Conservation (phyloP, 192 early-diverging fungal species). For the Mortierella alpina region DNA sequence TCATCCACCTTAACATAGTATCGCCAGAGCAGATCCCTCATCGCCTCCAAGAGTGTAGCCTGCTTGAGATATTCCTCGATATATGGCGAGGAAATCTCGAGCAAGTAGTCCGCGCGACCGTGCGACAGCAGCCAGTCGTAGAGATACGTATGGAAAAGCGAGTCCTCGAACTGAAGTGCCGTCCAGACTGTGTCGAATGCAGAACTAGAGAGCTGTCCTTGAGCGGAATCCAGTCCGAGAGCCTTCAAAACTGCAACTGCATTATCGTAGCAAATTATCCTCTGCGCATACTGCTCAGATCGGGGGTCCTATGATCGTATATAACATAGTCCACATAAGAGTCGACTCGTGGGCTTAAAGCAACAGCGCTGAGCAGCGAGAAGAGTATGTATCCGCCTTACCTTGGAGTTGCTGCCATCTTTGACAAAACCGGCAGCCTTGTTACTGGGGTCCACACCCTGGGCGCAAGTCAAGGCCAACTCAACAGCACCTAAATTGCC, state of each 20-base stretch:
- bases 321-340: too few relatives aligned
- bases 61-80: constrained; percentile 65
- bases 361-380: too few relatives aligned
- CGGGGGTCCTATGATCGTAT: constrained; percentile 19
- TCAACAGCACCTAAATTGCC: constrained; percentile 57
- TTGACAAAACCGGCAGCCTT: constrained; percentile 65
- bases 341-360: too few relatives aligned
- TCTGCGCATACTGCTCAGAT: constrained; percentile 26
- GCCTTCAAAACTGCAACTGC: constrained; percentile 23
- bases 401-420: constrained; percentile 64
- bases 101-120: constrained; percentile 57
- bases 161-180: constrained; percentile 64
- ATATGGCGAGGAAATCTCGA: constrained; percentile 57
- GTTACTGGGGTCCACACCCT: constrained; percentile 66
- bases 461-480: constrained; percentile 66
- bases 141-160: constrained; percentile 72
- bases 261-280: constrained; percentile 43
- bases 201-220: constrained; percentile 34
- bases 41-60: constrained; percentile 54
- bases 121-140: constrained; percentile 73
- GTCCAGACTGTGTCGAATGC: constrained; percentile 43
- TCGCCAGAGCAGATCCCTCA: constrained; percentile 73
- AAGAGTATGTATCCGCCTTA: constrained; percentile 28
- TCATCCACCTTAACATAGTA: constrained; percentile 70
- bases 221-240: constrained; percentile 32